These are phyloP conservation scores for Paraphaeosphaeria minitans DNA, from an alignment of 2,329 filamentous ascomycete genomes.

Conservation along the genomic window DNA sequence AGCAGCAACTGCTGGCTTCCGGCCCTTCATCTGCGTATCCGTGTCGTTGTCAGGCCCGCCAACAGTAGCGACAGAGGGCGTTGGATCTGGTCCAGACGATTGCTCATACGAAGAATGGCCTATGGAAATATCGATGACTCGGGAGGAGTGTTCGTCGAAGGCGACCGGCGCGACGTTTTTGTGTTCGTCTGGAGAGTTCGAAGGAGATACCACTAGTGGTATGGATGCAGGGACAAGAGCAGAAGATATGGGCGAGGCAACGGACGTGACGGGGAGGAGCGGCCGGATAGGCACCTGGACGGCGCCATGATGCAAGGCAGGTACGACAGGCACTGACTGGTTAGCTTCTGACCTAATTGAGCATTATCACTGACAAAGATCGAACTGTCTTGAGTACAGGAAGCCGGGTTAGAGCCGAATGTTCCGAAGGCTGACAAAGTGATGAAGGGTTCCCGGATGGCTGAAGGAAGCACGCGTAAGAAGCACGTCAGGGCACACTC, in stretches of 20 bases:
- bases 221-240: constrained; percentile 32
- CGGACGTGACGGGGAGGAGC: constrained; percentile 31
- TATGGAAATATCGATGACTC: constrained; percentile 38
- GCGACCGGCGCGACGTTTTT: constrained; percentile 38
- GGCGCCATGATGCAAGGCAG: constrained; percentile 42
- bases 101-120: constrained; percentile 31
- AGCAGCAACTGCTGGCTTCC: constrained; percentile 41
- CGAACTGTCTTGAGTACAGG: constrained; percentile 10
- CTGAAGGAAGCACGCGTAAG: constrained; percentile 31
- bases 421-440: constrained; percentile 37
- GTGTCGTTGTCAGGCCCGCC: constrained; percentile 20
- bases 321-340: constrained; percentile 42
- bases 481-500: constrained; percentile 21
- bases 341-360: constrained; percentile 31
- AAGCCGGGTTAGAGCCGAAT: constrained; percentile 25
- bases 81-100: constrained; percentile 20
- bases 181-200: constrained; percentile 17
- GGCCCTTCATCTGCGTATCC: constrained; percentile 43
- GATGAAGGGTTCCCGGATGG: constrained; percentile 16
- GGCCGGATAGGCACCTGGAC: constrained; percentile 42
- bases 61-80: constrained; percentile 21
- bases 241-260: constrained; percentile 28
- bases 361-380: constrained; percentile 13
- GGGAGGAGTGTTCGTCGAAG: constrained; percentile 19
- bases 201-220: constrained; percentile 27